Evolutionary conservation across 2,329 filamentous ascomycete species (phyloP), one percentile per base, ranked within the genome.

Genomic region (Cladosporium sp.): DNA sequence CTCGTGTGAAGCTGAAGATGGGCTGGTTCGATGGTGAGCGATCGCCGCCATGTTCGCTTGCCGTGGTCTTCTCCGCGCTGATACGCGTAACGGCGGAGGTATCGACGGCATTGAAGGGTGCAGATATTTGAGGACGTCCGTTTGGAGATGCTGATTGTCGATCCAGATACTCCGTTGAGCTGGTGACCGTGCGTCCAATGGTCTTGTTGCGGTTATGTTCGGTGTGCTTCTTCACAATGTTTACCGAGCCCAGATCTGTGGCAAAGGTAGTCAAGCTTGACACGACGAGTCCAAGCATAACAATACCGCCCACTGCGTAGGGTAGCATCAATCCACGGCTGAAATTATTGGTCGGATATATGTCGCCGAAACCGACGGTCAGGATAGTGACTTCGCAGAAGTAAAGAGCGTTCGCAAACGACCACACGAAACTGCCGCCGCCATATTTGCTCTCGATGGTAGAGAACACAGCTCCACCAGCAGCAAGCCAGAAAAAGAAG

Each of bases 211-310:
- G 82, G 64, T 81, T 81, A 18, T 81, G 81, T 55, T 86, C 80
- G 60, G 87, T 78, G 72, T 89, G 88, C 49, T 83, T 83, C 65
- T 83, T 82, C 59, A 91, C 78, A 28, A 91, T 82, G 46, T 90
- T 89, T 67, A 88, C 84, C 58, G 85, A 81, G 28, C 86, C 84
- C 33, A 90, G 78, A 66, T 89, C 85, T 11, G 78, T 72, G 1
- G 84, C 85, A 67, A 89, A 89, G 52, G 83, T 91, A 37, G 91
- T 86, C 68, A 96, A 92, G 46, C 90, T 92, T 23, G 88, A 88
- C 28, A 97, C 89, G 64, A 96, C 89, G 28, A 97, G 82, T 86
- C 91, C 92, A 0, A 96, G 83, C 70, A 91, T 93, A 67, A 96
- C 90, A 65, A 95, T 89, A 2, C 93, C 93, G 7, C 93, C 83